A percentile compares a stretch with the other conserved stretches of the same genome.
Evolutionary conservation across 1,284 basidiomycete species (phyloP).

Genomic region (Thelephora terrestris): DNA sequence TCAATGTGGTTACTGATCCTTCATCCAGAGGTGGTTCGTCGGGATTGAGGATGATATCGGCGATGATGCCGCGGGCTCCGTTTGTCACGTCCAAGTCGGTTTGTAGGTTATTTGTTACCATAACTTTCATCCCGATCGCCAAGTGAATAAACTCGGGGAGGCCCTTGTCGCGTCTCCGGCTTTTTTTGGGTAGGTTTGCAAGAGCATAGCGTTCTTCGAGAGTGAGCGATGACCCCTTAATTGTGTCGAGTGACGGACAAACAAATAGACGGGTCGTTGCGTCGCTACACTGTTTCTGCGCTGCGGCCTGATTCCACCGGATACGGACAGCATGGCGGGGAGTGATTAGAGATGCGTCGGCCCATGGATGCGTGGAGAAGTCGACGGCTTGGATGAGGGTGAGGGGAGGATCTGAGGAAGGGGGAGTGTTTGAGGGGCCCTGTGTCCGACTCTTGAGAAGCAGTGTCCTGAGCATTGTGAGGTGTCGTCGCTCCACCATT

Average conservation of each 20-base stretch:
- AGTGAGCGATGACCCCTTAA: conserved; percentile 11
- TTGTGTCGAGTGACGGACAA: conserved; percentile 15
- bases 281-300: conserved; percentile 12
- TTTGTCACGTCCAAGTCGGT: conserved; percentile 33
- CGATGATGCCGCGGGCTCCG: conserved; percentile 25
- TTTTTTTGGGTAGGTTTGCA: conserved; percentile 2
- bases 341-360: conserved; percentile 21
- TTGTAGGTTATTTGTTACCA: conserved; percentile 30
- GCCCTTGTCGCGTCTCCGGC: conserved; percentile 2
- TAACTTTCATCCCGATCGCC: conserved; percentile 31
- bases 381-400: conserved; percentile 1
- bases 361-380: conserved; percentile 19
- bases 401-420: neutral
- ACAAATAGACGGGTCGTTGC: conserved; percentile 11
- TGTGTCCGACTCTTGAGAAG: conserved; percentile 9
- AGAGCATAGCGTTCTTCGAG: conserved; percentile 12
- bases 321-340: conserved; percentile 24
- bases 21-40: conserved; percentile 12
- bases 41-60: conserved; percentile 23
- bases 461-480: conserved; percentile 20
- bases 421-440: neutral
- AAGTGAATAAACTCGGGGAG: conserved; percentile 23
- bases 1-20: conserved; percentile 15
- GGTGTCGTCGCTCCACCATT: conserved; percentile 15
- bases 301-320: conserved; percentile 22